A percentile compares a stretch with the other conserved stretches of the same genome.
phyloP scores from a whole-genome alignment of 1,139 yeast species.

The Nakaseomyces bracarensis region DNA sequence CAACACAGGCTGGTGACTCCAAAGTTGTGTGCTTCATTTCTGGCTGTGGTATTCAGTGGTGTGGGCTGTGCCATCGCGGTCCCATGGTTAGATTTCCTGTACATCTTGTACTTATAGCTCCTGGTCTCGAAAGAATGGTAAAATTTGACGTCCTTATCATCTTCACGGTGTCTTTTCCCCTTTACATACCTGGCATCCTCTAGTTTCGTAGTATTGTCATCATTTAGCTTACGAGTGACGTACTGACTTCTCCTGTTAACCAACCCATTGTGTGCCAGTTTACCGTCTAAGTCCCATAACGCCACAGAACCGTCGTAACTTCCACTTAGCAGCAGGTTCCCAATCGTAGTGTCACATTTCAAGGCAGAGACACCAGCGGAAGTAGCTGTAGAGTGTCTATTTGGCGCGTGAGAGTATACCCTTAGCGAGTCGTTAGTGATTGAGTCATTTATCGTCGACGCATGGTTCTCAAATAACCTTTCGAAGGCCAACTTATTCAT shows the following conservation, averaged over 20 bases:
- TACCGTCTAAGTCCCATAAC: conserved; percentile 45
- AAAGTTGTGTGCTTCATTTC: conserved; percentile 41
- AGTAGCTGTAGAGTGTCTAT: neutral
- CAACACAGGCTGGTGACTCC: conserved; percentile 71
- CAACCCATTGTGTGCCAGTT: conserved; percentile 15
- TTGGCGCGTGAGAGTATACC: conserved; percentile 1
- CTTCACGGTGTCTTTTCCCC: too few relatives aligned
- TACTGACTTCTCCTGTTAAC: conserved; percentile 8
- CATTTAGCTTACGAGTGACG: conserved; percentile 3
- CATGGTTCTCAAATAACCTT: conserved; percentile 3
- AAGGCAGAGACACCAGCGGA: conserved; percentile 1
- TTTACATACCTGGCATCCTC: too few relatives aligned
- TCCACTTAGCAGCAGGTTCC: conserved; percentile 48
- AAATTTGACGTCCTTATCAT: conserved; percentile 13
- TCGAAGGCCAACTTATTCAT: neutral
- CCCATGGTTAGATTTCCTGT: conserved; percentile 35
- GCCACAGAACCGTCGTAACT: conserved; percentile 69
- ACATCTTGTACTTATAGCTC: conserved; percentile 32
- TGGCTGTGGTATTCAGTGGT: neutral
- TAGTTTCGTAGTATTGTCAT: too few relatives aligned
- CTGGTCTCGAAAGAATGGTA: conserved; percentile 24
- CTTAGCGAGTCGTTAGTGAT: neutral
- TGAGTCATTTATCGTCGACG: conserved; percentile 3
- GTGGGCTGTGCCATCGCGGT: neutral
- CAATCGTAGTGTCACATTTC: neutral